Evolutionary conservation across 1,139 yeast genomes (phyloP).

Genomic region (Torulaspora pretoriensis): DNA sequence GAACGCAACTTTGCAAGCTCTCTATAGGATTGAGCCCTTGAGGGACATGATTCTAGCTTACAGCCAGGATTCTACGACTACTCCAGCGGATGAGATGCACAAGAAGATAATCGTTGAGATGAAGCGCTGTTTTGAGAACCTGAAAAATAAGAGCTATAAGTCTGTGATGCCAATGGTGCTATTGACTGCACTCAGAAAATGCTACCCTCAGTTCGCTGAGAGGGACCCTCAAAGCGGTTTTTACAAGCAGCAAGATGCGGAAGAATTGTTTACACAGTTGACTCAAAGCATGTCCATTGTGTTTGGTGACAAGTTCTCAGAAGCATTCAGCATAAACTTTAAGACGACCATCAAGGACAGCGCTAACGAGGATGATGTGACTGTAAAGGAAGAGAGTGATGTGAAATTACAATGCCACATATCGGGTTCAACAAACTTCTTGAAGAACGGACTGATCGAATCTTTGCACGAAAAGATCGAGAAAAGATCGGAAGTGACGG

Average conservation of each 20-base stretch:
- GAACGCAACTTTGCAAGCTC: constrained; percentile 81
- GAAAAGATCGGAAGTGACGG: constrained; percentile 68
- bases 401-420: constrained; percentile 86
- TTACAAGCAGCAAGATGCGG: constrained; percentile 96
- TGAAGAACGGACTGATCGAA: constrained; percentile 76
- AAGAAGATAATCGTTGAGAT: constrained; percentile 39
- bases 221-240: constrained; percentile 57
- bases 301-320: constrained; percentile 46
- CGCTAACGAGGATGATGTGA: constrained; percentile 55
- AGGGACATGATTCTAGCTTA: constrained; percentile 31
- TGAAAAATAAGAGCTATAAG: constrained; percentile 43
- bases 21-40: constrained; percentile 50
- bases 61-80: constrained; percentile 17
- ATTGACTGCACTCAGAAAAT: constrained; percentile 56
- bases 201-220: constrained; percentile 88
- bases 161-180: constrained; percentile 61
- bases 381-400: constrained; percentile 55
- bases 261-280: constrained; percentile 86
- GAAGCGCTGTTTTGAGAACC: constrained; percentile 38
- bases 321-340: constrained; percentile 63
- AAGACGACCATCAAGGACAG: constrained; percentile 54
- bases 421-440: constrained; percentile 75
- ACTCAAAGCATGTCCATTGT: constrained; percentile 50
- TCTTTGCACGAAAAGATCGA: constrained; percentile 75
- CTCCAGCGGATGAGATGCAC: constrained; percentile 36